These are phyloP conservation scores for Toxoplasma gondii DNA, from an alignment of 169 alveolate genomes.

Conservation along the genomic window DNA sequence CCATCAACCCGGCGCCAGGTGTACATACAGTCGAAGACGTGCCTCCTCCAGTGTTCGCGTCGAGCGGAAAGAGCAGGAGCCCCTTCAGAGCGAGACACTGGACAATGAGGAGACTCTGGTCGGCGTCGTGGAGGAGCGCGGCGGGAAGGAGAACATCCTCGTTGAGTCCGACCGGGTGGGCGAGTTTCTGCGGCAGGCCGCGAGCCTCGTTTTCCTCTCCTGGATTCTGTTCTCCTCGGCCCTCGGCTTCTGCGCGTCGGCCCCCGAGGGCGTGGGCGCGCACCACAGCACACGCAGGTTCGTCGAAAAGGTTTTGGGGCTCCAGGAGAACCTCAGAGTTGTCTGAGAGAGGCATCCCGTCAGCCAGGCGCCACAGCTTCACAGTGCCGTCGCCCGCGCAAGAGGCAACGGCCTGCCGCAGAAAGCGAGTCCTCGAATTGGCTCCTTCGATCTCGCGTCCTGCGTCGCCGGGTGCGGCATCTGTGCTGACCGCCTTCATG, in stretches of 20 bases:
- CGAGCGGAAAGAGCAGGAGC: slow-evolving; percentile 44
- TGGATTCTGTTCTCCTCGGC: neutral
- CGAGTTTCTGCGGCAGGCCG: neutral
- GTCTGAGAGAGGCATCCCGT: neutral
- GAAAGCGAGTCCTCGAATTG: too few species aligned
- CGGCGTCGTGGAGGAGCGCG: neutral
- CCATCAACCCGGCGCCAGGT: neutral
- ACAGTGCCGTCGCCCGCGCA: slow-evolving; percentile 6
- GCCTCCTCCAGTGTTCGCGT: neutral
- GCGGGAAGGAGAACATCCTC: slow-evolving; percentile 7
- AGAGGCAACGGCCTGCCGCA: neutral
- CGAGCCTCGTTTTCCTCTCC: neutral
- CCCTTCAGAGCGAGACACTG: slow-evolving; percentile 40
- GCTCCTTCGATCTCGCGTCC: neutral
- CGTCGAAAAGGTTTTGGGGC: neutral
- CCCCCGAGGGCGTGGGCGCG: neutral
- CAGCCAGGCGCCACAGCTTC: neutral
- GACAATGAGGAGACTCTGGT: slow-evolving; percentile 34
- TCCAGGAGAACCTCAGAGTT: neutral
- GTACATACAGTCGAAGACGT: neutral
- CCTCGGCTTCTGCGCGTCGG: neutral
- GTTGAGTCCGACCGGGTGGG: neutral
- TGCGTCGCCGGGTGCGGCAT: neutral
- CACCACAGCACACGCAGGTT: neutral
- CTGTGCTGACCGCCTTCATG: neutral